Evolutionary conservation across 352 stramenopile species (phyloP), one percentile per base, ranked within the genome.

Genomic region (Pythium brachiatum): DNA sequence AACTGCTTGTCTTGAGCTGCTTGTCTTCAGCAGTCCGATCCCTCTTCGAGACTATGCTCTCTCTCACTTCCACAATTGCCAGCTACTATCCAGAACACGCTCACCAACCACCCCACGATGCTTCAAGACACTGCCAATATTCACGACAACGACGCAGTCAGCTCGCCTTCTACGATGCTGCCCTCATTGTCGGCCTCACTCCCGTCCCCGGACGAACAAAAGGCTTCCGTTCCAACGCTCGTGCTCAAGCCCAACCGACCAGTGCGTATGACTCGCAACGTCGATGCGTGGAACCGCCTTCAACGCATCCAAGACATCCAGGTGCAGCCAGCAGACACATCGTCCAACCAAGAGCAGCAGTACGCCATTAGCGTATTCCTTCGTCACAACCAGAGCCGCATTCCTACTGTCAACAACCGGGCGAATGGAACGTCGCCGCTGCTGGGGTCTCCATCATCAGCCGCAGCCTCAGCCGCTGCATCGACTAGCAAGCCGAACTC

Each of bases 401-500:
- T 55, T 32, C 43, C 56, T 23, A 55, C 29, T 18, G 53, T 46
- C 54, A 46, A 61, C 41, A 26, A 29, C 39, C 54, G 54, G 4
- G n/a, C 26, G 2, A 60, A 7, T 8, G 53, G 51, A 8, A 43
- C 38, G 4, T 38, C 29, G 25, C 9, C 53, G 11, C 26, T 60
- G 21, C 38, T 60, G 1, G 27, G 18, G 4, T 48, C 41, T 13
- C 39, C 13, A 39, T 25, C 50, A 26, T 23, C 39, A 29, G 12
- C 20, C 7, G 15, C 8, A 2, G 31, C 31, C 16, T 47, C 27
- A n/a, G 29, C 16, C n/a, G n/a, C n/a, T 46, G 16, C 20, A 5
- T 31, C 34, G 31, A 27, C 41, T 34, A 8, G 8, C 44, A 57
- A 39, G 13, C 72, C 76, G 0, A 76, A 85, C 50, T 80, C 83